These are phyloP conservation scores for Prunus padus DNA, from an alignment of 306 rosid species.

Conservation along the genomic window DNA sequence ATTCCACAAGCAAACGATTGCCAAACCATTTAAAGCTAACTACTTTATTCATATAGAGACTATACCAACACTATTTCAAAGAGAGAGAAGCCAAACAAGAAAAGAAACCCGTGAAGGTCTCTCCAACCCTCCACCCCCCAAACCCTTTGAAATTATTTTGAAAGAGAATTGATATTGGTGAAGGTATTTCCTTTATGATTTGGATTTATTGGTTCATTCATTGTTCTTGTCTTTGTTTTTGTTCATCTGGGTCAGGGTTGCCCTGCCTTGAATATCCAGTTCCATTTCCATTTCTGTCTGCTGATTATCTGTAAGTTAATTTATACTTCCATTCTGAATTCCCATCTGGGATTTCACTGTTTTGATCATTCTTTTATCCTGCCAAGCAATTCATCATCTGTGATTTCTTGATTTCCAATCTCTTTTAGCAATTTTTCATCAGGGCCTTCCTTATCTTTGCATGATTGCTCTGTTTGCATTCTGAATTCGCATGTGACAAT, in stretches of 20 bases:
- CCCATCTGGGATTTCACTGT: slow-evolving; percentile 13
- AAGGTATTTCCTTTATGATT: neutral
- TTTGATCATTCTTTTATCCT: neutral
- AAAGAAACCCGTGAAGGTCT: neutral
- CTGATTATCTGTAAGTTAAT: neutral
- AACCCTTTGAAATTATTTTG: neutral
- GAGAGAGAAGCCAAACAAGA: slow-evolving; percentile 5
- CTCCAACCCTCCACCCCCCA: neutral
- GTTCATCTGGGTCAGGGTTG: neutral
- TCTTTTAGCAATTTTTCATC: neutral
- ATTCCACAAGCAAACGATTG: neutral
- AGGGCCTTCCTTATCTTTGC: neutral
- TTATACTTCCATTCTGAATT: neutral
- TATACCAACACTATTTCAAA: neutral
- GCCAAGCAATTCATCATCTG: neutral
- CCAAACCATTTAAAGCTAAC: neutral
- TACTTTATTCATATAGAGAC: neutral
- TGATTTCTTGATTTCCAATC: neutral
- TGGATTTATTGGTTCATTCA: neutral
- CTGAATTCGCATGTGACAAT: neutral
- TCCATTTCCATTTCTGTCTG: neutral
- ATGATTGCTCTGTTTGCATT: neutral
- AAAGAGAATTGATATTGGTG: neutral
- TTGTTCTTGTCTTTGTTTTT: neutral
- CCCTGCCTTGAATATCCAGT: no score